Base-by-base conservation (phyloP, 306 rosid genomes). In the Cicer bijugum region DNA sequence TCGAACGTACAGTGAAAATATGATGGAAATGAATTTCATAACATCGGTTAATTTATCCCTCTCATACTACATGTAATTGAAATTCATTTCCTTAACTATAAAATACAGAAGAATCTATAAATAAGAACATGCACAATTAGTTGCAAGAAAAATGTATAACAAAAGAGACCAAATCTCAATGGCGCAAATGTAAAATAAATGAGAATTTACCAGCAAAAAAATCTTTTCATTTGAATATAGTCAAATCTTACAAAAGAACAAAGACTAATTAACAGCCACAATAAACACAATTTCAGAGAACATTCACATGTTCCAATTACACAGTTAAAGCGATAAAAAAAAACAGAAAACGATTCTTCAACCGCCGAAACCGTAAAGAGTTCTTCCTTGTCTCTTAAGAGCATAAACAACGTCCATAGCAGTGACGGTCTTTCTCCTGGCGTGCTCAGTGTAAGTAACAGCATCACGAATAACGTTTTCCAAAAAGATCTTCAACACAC, bases 391-490 rank as follows among this genome's bases (percentile, higher is more conserved):
- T 17, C 77, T 72, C 58, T 72, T 58, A 4, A 72, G 58, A 2
- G 72, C 71, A 50, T 75, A 75, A 19, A 75, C 78, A 5, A 63
- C 78, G 9, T 75, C 71, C 78, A 75, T 75, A 2, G 72, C 79
- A 0, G 72, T 75, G 1, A 75, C 79, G 0, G 79, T 75, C 55
- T 75, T 75, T 45, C 79, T 75, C 55, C 79, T 75, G 0, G 79
- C 72, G 0, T 75, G 79, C 45, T 75, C 72, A 0, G 79, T 75
- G 79, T 75, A 75, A 0, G 79, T 75, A 3, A 75, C 72, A 1
- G 72, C 72, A 75, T 75, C 79, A 0, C 79, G 79, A 20, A 75
- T 75, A 6, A 80, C 76, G 1, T 80, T 80, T 8, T 80, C 80
- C 61, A 74, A 17, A 37, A 80, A 80, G 3, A 80, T 74, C 58